Percentiles rank a stretch among this genome's conserved stretches.
Evolutionary conservation across 2,329 filamentous ascomycete genomes (phyloP).

Genomic region (Alternaria sp.): DNA sequence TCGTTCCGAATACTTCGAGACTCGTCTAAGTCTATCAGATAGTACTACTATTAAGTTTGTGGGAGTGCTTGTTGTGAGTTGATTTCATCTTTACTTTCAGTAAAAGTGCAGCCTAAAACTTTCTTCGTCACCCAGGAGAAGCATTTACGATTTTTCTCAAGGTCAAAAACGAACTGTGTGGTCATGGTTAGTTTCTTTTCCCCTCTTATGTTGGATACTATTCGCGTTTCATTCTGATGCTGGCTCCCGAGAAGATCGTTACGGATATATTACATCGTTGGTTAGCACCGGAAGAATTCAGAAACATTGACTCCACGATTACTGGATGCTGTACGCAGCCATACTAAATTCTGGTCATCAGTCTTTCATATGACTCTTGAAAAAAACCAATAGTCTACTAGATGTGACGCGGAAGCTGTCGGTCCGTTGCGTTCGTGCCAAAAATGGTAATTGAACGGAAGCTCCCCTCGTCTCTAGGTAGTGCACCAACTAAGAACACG

Average conservation of each 20-base stretch:
- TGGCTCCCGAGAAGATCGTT: background rate
- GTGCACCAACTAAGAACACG: constrained; percentile 13
- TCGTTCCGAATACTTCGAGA: background rate
- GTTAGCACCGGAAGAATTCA: constrained; percentile 12
- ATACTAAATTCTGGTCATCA: background rate
- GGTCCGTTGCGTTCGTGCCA: constrained; percentile 7
- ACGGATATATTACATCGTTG: constrained; percentile 8
- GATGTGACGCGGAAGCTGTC: constrained; percentile 3
- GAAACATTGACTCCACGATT: background rate
- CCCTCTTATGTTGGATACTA: background rate
- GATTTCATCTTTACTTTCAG: background rate
- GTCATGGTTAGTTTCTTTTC: background rate
- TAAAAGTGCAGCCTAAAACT: background rate
- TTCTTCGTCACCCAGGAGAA: background rate
- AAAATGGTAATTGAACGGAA: constrained; percentile 9
- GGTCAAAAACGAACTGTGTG: background rate
- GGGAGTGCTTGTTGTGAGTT: background rate
- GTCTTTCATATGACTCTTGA: background rate
- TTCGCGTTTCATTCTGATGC: constrained; percentile 2
- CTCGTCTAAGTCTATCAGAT: background rate
- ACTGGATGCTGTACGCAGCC: background rate
- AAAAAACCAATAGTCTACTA: background rate
- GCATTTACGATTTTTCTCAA: background rate
- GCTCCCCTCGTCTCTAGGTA: background rate
- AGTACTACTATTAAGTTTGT: background rate